Conservation (phyloP, 192 early-diverging fungal species). For the Entomortierella beljakovae region DNA sequence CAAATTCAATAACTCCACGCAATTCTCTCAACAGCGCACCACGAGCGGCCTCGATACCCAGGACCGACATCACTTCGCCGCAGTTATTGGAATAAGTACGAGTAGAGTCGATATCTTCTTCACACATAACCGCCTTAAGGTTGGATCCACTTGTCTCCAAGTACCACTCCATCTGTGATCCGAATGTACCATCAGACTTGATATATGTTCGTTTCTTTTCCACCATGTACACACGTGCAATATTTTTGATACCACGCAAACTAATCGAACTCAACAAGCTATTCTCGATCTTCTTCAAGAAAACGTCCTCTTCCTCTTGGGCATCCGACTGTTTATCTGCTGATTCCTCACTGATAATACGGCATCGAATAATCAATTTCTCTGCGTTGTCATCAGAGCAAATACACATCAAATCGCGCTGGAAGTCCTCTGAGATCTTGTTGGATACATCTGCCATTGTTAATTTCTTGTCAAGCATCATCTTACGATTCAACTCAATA, state of each 20-base stretch:
- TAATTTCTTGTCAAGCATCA: conserved; percentile 92
- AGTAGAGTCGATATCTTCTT: conserved; percentile 83
- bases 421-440: conserved; percentile 84
- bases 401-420: conserved; percentile 84
- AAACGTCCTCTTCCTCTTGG: conserved; percentile 88
- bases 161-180: conserved; percentile 74
- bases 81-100: conserved; percentile 92
- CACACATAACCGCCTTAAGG: conserved; percentile 85
- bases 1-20: conserved; percentile 93
- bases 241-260: conserved; percentile 89
- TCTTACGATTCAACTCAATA: conserved; percentile 79
- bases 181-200: conserved; percentile 73
- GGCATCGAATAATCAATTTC: conserved; percentile 88
- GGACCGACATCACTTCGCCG: conserved; percentile 90
- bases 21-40: conserved; percentile 90
- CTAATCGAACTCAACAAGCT: conserved; percentile 89
- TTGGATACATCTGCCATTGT: conserved; percentile 86
- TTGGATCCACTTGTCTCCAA: conserved; percentile 97
- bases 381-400: conserved; percentile 91
- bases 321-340: conserved; percentile 67
- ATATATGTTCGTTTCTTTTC: conserved; percentile 63
- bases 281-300: conserved; percentile 87
- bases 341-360: conserved; percentile 80
- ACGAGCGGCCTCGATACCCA: conserved; percentile 98
- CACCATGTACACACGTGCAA: conserved; percentile 86